Evolutionary conservation across 1,284 basidiomycete species (phyloP).

Genomic region (Kwoniella shivajii): DNA sequence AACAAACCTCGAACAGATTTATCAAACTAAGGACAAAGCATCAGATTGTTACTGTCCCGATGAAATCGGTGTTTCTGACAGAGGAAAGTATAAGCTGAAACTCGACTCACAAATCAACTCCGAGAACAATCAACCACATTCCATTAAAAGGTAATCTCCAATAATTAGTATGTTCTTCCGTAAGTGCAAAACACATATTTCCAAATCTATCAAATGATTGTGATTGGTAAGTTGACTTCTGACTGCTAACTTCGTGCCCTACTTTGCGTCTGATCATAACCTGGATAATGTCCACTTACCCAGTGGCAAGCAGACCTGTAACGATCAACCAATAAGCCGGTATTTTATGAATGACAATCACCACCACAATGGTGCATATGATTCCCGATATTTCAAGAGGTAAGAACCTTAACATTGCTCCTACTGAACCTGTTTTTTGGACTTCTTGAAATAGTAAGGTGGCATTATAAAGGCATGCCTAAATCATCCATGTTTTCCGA

Average conservation of each 20-base stretch:
- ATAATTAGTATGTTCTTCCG: conserved; percentile 64
- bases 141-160: conserved; percentile 82
- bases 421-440: conserved; percentile 53
- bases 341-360: conserved; percentile 36
- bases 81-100: not conserved
- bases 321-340: conserved; percentile 58
- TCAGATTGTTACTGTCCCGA: not conserved
- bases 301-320: conserved; percentile 62
- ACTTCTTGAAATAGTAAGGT: conserved; percentile 50
- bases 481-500: too few relatives aligned
- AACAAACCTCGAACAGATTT: too few relatives aligned
- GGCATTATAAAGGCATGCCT: conserved; percentile 44
- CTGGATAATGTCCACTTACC: conserved; percentile 32
- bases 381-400: conserved; percentile 74
- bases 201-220: conserved; percentile 54
- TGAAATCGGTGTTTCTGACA: not conserved
- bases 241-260: too few relatives aligned
- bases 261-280: not conserved
- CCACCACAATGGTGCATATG: conserved; percentile 63
- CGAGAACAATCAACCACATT: conserved; percentile 69
- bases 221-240: not conserved
- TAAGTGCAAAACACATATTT: conserved; percentile 71
- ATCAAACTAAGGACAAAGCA: too few relatives aligned
- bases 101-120: conserved; percentile 66
- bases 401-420: conserved; percentile 73